phyloP scores from a whole-genome alignment of 75 land plant genomes.

The Sequoia sempervirens region DNA sequence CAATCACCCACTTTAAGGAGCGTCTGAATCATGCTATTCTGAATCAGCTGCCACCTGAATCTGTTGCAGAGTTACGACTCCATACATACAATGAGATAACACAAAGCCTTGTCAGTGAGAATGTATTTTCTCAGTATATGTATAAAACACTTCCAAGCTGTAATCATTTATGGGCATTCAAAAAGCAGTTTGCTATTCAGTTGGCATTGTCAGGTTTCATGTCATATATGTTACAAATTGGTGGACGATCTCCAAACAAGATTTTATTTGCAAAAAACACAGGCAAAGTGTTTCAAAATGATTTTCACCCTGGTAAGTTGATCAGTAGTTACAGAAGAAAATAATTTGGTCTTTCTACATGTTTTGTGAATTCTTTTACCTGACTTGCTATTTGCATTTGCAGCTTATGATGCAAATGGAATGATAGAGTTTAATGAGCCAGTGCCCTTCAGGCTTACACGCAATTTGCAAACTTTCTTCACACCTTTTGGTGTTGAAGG shows the following conservation, averaged over 20 bases:
- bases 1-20: conserved; percentile 94
- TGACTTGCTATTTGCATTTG: background rate
- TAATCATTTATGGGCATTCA: conserved; percentile 96
- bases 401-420: conserved; percentile 96
- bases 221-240: conserved; percentile 99
- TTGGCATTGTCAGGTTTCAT: conserved; percentile 94
- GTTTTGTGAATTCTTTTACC: background rate
- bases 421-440: conserved; percentile 96
- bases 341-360: background rate
- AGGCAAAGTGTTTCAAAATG: conserved; percentile 96
- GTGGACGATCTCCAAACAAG: conserved; percentile 96
- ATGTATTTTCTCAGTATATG: conserved; percentile 97
- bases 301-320: conserved; percentile 87
- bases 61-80: conserved; percentile 81
- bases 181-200: conserved; percentile 98
- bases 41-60: conserved; percentile 80
- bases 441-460: conserved; percentile 93
- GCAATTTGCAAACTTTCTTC: conserved; percentile 93
- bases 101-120: conserved; percentile 68
- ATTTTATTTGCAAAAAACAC: conserved; percentile 97
- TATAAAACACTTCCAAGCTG: conserved; percentile 96
- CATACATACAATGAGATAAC: conserved; percentile 92
- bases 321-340: background rate
- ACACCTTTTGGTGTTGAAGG: conserved; percentile 98
- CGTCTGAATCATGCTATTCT: conserved; percentile 92